These are phyloP conservation scores for Asparagopsis taxiformis DNA, from an alignment of 31 red algal genomes.

Conservation along the genomic window DNA sequence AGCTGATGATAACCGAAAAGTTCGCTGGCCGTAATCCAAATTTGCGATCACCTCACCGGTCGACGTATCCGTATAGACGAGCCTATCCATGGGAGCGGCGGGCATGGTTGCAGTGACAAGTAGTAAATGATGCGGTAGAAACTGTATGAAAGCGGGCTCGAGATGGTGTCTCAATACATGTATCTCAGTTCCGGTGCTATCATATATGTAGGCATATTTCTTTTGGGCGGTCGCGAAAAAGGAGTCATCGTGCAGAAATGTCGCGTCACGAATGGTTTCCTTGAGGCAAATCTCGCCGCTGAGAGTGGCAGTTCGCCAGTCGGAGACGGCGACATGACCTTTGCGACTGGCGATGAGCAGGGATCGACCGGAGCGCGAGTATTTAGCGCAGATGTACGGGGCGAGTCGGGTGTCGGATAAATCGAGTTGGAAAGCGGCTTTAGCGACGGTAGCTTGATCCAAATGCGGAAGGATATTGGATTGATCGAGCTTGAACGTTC, in stretches of 20 bases:
- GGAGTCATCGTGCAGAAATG: constrained; percentile 76
- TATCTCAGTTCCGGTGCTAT: constrained; percentile 76
- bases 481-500: constrained; percentile 55
- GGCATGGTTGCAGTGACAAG: constrained; percentile 47
- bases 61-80: constrained; percentile 82
- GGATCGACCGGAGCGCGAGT: constrained; percentile 67
- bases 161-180: constrained; percentile 79
- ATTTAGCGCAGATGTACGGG: constrained; percentile 61
- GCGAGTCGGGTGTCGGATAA: constrained; percentile 28
- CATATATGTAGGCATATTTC: constrained; percentile 83
- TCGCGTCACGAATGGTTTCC: constrained; percentile 75
- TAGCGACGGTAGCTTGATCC: constrained; percentile 46
- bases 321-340: constrained; percentile 72
- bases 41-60: constrained; percentile 62
- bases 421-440: constrained; percentile 47
- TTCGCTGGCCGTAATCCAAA: constrained; percentile 27
- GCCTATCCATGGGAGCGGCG: constrained; percentile 19
- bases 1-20: constrained; percentile 23
- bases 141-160: constrained; percentile 64
- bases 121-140: constrained; percentile 89
- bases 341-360: constrained; percentile 64
- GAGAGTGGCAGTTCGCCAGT: constrained; percentile 63
- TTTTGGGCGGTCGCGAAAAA: constrained; percentile 80
- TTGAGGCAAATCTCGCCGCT: constrained; percentile 69
- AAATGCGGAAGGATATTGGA: constrained; percentile 6